phyloP scores from a whole-genome alignment of 2,329 filamentous ascomycete species.

The Knufia fluminis region DNA sequence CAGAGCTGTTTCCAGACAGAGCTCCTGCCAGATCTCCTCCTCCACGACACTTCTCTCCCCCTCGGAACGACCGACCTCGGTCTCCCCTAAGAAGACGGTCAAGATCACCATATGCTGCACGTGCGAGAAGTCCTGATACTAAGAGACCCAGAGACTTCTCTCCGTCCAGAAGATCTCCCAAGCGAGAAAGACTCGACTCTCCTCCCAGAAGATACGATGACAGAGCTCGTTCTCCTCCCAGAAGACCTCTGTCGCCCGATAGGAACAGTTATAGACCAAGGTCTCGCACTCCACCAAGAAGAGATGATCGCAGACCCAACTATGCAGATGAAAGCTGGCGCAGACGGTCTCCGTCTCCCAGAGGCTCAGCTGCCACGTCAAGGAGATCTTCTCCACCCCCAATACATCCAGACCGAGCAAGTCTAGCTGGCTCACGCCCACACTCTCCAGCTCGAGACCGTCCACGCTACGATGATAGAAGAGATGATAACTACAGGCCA shows the following conservation, averaged over 20 bases:
- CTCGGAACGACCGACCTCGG: conserved; percentile 31
- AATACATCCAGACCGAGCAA: conserved; percentile 47
- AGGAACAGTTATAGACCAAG: conserved; percentile 35
- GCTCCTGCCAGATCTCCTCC: conserved; percentile 17
- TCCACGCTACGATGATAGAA: conserved; percentile 7
- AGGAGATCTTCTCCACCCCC: conserved; percentile 52
- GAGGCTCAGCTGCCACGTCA: conserved; percentile 48
- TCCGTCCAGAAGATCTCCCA: conserved; percentile 28
- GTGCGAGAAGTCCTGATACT: conserved; percentile 26
- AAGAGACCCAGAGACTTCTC: conserved; percentile 31
- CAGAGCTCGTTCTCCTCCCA: conserved; percentile 27
- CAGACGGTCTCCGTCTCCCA: conserved; percentile 46
- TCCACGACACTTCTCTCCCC: conserved; percentile 33
- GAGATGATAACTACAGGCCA: conserved; percentile 2
- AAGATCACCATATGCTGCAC: conserved; percentile 30
- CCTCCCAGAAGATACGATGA: conserved; percentile 24
- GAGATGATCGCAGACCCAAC: conserved; percentile 40
- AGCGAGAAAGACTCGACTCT: conserved; percentile 28
- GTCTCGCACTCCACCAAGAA: conserved; percentile 41
- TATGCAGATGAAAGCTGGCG: conserved; percentile 43
- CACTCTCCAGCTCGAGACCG: conserved; percentile 11
- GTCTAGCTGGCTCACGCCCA: conserved; percentile 24
- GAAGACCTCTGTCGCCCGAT: conserved; percentile 28
- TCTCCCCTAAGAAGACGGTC: conserved; percentile 33
- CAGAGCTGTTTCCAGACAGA: conserved; percentile 22